Percentiles rank a stretch among this genome's conserved stretches.
Evolutionary conservation across 1,139 yeast species (phyloP).

Genomic region (Candida sojae): DNA sequence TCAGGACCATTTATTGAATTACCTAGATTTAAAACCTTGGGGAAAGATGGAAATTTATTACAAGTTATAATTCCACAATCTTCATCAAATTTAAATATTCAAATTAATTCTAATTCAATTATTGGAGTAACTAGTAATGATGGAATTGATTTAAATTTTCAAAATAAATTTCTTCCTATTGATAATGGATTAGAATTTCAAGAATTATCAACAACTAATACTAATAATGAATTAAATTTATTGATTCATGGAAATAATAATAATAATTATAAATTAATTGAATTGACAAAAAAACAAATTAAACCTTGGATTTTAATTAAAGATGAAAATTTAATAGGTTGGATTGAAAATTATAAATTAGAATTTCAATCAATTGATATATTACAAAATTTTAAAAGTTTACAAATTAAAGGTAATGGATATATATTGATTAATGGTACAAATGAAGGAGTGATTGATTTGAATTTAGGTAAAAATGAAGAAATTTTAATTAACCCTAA

Average conservation of each 20-base stretch:
- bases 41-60: slow-evolving; percentile 30
- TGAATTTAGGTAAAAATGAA: slow-evolving; percentile 33
- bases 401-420: slow-evolving; percentile 36
- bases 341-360: slow-evolving; percentile 31
- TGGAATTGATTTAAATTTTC: slow-evolving; percentile 9
- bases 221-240: slow-evolving; percentile 24
- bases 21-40: slow-evolving; percentile 36
- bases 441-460: slow-evolving; percentile 31
- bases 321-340: slow-evolving; percentile 38
- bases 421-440: slow-evolving; percentile 35
- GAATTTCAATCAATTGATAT: slow-evolving; percentile 19
- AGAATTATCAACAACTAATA: slow-evolving; percentile 21
- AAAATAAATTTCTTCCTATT: not conserved
- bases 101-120: slow-evolving; percentile 19
- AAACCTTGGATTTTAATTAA: slow-evolving; percentile 36
- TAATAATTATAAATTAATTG: slow-evolving; percentile 26
- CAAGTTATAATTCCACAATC: slow-evolving; percentile 38
- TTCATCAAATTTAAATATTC: slow-evolving; percentile 28
- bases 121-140: slow-evolving; percentile 39
- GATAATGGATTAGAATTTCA: slow-evolving; percentile 19
- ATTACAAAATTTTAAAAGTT: slow-evolving; percentile 22
- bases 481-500: slow-evolving; percentile 34
- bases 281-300: slow-evolving; percentile 11
- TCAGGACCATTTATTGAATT: slow-evolving; percentile 44
- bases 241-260: slow-evolving; percentile 32